A percentile compares a stretch with the other conserved stretches of the same genome.
Evolutionary conservation across 1,284 basidiomycete species (phyloP).

Genomic region (Flammula alnicola): DNA sequence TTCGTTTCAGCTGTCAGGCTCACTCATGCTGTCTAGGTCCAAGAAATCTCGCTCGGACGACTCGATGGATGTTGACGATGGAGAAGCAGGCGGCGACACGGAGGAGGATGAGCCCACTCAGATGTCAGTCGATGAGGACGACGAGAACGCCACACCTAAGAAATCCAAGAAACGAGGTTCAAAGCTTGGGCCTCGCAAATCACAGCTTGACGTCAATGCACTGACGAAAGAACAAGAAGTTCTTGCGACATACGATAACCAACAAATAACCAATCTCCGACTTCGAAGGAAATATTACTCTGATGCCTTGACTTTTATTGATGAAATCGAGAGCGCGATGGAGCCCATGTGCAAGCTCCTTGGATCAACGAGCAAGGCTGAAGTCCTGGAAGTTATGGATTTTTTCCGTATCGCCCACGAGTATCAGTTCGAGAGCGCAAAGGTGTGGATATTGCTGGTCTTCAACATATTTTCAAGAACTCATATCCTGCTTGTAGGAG

Average conservation of each 20-base stretch:
- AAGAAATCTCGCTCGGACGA: conserved; percentile 39
- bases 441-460: conserved; percentile 47
- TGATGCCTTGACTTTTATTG: conserved; percentile 89
- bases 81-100: conserved; percentile 32
- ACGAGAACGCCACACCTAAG: conserved; percentile 37
- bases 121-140: conserved; percentile 44
- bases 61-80: conserved; percentile 59
- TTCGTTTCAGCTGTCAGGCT: conserved; percentile 10
- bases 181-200: conserved; percentile 64
- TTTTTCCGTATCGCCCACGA: conserved; percentile 89
- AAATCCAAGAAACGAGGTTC: conserved; percentile 44
- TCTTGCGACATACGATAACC: conserved; percentile 65
- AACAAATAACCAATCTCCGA: conserved; percentile 72
- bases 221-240: conserved; percentile 71
- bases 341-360: conserved; percentile 79
- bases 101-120: conserved; percentile 44
- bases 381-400: conserved; percentile 95
- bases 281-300: conserved; percentile 87
- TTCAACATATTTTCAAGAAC: neutral
- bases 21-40: conserved; percentile 26
- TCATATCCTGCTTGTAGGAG: conserved; percentile 44
- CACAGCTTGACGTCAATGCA: conserved; percentile 68
- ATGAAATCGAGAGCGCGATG: conserved; percentile 80
- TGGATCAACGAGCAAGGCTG: conserved; percentile 90
- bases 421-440: conserved; percentile 81